Conservation (phyloP, 2,329 filamentous ascomycete species). For the Elsinoe necatrix region DNA sequence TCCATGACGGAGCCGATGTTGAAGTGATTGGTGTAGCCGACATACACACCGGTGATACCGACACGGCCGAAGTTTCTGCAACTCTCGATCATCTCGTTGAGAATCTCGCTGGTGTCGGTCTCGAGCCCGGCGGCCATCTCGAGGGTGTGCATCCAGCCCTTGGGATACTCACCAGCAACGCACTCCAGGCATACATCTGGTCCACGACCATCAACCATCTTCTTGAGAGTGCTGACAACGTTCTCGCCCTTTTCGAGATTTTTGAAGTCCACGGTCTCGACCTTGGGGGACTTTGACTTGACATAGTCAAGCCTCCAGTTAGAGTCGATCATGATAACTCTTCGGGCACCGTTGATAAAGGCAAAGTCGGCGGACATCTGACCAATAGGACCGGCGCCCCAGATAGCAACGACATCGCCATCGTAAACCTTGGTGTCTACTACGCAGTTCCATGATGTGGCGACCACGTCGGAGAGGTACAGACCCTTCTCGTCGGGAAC, state of each 20-base stretch:
- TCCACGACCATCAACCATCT: slow-evolving; percentile 59
- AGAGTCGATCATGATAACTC: slow-evolving; percentile 72
- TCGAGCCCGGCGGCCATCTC: slow-evolving; percentile 59
- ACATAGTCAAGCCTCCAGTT: slow-evolving; percentile 63
- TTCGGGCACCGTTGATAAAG: slow-evolving; percentile 61
- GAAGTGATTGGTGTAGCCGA: slow-evolving; percentile 65
- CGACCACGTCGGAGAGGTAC: slow-evolving; percentile 71
- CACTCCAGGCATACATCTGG: slow-evolving; percentile 68
- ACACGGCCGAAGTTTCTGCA: slow-evolving; percentile 64
- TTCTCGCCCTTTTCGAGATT: slow-evolving; percentile 49
- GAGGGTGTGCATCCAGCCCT: slow-evolving; percentile 53
- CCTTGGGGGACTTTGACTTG: slow-evolving; percentile 53
- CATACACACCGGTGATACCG: slow-evolving; percentile 67
- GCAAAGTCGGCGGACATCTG: slow-evolving; percentile 65
- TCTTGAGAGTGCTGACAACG: slow-evolving; percentile 64
- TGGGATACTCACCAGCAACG: slow-evolving; percentile 55
- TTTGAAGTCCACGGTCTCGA: slow-evolving; percentile 62
- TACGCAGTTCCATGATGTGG: slow-evolving; percentile 72
- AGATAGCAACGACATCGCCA: slow-evolving; percentile 70
- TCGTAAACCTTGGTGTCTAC: slow-evolving; percentile 75
- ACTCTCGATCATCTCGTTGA: slow-evolving; percentile 73
- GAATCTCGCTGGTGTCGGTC: slow-evolving; percentile 73
- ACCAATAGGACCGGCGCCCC: slow-evolving; percentile 80
- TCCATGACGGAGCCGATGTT: slow-evolving; percentile 78
- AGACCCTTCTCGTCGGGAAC: slow-evolving; percentile 80